Base-by-base conservation (phyloP, 306 rosid species). In the Rosa persica region DNA sequence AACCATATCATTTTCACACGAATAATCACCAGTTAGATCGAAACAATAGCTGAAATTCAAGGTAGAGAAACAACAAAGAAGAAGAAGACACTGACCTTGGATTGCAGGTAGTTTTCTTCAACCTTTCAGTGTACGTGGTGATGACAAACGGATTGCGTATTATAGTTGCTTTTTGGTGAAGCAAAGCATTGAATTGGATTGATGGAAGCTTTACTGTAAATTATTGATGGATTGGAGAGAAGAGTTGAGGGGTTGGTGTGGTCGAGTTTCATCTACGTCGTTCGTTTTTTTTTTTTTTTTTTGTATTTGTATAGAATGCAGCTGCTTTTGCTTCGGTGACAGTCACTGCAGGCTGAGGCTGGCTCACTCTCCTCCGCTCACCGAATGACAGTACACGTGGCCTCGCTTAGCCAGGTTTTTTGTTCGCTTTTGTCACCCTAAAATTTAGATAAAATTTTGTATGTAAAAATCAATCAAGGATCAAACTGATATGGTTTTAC, bases 11-110 rank as follows among this genome's bases (percentile, higher is more conserved):
- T 34, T 16, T 38, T 19, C 64, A 72, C 27, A 30, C 20, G 19
- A 48, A 30, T 16, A 55, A 12, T 74, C 17, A 8, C 23, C 5
- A 74, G 42, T 57, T 54, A 6, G 49, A 73, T 20, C n/a, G 34
- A 43, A 55, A 49, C 1, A 34, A 70, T 0, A 70, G 30, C 38
- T 25, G 23, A 22, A 13, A 60, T 25, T 40, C 17, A 42, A 44
- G 22, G 7, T 11, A 52, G 58, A 3, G 22, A 52, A 23, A 16
- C 22, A 46, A 48, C 57, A 51, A 15, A 51, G 57, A 52, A 52
- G 58, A 52, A 72, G 76, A 54, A 72, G 64, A 51, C 8, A 13
- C 47, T 54, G 30, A 74, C 78, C 78, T 40, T 23, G 39, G 42
- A 55, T 23, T 39, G 67, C 52, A 46, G 40, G 73, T 30, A 30